phyloP scores from a whole-genome alignment of 805 yeast genomes.

The Debaryomyces prosopidis region DNA sequence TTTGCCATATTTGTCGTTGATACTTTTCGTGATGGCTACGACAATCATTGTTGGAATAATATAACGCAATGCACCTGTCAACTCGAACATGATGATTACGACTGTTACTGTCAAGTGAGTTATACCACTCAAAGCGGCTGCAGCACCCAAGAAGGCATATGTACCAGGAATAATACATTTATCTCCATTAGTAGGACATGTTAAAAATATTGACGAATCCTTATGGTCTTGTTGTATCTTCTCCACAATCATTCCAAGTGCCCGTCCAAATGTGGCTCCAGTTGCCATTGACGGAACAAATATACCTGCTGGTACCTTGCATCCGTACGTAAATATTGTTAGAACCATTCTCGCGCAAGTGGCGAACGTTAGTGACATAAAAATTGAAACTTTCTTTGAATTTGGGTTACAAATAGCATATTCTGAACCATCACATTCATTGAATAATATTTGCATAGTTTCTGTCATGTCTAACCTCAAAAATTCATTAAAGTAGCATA shows the following conservation, averaged over 20 bases:
- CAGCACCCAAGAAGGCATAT: constrained; percentile 95
- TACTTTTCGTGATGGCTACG: constrained; percentile 80
- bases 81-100: constrained; percentile 92
- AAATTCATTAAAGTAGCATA: constrained; percentile 84
- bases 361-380: constrained; percentile 64
- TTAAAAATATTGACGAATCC: constrained; percentile 33
- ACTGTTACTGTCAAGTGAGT: constrained; percentile 91
- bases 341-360: constrained; percentile 68
- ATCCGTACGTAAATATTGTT: constrained; percentile 85
- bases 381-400: constrained; percentile 29
- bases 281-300: constrained; percentile 97
- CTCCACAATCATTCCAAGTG: constrained; percentile 75
- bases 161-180: constrained; percentile 88
- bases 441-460: constrained; percentile 85
- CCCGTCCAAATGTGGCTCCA: constrained; percentile 93
- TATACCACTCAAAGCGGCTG: constrained; percentile 91
- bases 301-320: constrained; percentile 96
- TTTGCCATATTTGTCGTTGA: constrained; percentile 74
- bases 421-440: constrained; percentile 65
- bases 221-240: constrained; percentile 27
- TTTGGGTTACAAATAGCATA: constrained; percentile 40
- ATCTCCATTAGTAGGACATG: constrained; percentile 29
- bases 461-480: constrained; percentile 91
- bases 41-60: constrained; percentile 96
- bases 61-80: constrained; percentile 91